Base-by-base conservation (phyloP, 2,329 filamentous ascomycete genomes). In the Podosphaera xanthii region DNA sequence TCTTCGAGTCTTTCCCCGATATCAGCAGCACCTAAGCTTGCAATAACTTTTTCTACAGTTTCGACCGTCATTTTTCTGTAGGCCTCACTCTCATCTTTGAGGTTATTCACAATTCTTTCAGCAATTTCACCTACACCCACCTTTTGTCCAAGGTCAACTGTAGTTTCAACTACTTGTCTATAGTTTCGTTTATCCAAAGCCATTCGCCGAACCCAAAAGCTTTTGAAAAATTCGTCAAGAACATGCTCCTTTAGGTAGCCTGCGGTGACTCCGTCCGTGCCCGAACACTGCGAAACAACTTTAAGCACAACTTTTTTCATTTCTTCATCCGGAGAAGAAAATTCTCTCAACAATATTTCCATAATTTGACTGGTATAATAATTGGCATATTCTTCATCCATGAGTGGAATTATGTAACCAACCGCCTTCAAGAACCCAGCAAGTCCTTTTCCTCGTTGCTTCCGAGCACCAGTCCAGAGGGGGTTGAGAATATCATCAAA, bases 251-350 rank as follows among this genome's bases (percentile, higher is more conserved):
- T 97, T 48, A 98, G 78, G 68, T 97, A 98, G 46, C 83, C 86
- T 42, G 90, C 86, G 40, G 92, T 97, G 35, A 98, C 92, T 73
- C 92, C 92, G 68, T 94, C 86, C 2, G 91, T 97, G 65, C 85
- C 85, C 6, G 92, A 87, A 69, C 92, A 97, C 69, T 98, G 92
- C 22, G 90, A 96, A 14, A 98, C 83, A 35, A 98, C 92, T 72
- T 97, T 97, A 60, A 98, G 75, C 6, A 98, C 92, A 0, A 98
- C 92, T 75, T 98, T 98, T 74, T 97, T 98, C 92, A 98, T 98
- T 72, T 98, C 92, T 71, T 98, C 92, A 64, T 98, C 92, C 0
- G 92, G 92, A 0, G 91, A 96, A 5, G 89, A 86, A 68, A 98
- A 98, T 69, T 98, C 92, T 67, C 92, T 83, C 36, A 97, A 80